Evolutionary conservation across 495 filamentous ascomycete species (phyloP).

Genomic region (Tuber brumale): DNA sequence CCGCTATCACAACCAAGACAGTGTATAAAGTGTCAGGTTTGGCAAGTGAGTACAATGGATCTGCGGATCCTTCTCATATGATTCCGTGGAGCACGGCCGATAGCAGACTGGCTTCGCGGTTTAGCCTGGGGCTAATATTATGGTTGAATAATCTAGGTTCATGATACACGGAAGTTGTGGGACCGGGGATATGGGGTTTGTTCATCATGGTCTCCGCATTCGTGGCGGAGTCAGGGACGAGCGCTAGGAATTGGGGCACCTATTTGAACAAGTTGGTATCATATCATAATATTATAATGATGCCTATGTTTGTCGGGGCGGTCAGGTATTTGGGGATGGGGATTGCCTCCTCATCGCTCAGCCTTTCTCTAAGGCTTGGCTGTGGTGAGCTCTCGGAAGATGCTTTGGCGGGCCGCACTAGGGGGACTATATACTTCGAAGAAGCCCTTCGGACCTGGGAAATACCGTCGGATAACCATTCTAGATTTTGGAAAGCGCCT

Average conservation of each 20-base stretch:
- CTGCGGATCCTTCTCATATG: not conserved
- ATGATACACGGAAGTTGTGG: not conserved
- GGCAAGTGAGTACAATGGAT: not conserved
- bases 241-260: not conserved
- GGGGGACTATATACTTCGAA: not conserved
- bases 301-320: not conserved
- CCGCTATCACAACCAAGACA: not conserved
- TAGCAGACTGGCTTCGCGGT: not conserved
- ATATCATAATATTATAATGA: too few species aligned
- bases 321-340: not conserved
- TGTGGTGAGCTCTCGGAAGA: not conserved
- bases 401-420: not conserved
- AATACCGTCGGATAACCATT: not conserved
- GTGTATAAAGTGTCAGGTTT: not conserved
- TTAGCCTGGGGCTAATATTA: not conserved
- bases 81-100: not conserved
- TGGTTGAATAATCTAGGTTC: not conserved
- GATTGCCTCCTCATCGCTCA: not conserved
- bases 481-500: not conserved
- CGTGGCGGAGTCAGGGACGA: not conserved
- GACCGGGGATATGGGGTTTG: not conserved
- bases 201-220: not conserved
- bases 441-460: not conserved
- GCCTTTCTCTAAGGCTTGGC: not conserved
- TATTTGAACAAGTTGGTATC: not conserved